Evolutionary conservation across 2,329 filamentous ascomycete genomes (phyloP), one percentile per base, ranked within the genome.

Genomic region (Plectosphaerella sp.): DNA sequence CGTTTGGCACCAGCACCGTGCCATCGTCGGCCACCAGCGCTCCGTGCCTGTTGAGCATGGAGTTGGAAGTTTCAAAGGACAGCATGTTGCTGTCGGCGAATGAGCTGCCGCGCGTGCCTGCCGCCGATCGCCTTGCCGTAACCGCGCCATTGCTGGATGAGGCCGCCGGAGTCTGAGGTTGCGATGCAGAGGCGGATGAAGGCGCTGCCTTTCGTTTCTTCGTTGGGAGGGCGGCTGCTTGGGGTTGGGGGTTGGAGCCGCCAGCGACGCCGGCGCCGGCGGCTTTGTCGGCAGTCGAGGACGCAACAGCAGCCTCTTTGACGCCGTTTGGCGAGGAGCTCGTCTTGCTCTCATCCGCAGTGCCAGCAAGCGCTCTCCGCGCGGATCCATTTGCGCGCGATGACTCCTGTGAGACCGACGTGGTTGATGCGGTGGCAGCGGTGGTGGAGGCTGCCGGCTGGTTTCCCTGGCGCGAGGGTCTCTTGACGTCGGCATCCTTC

Each of bases 11-110:
- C 62, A 97, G 76, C 51, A 86, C 80, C 45, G 91, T 94, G 59
- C 94, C 94, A 73, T 97, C 91, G 67, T 99, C 94, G 55, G 94
- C 90, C 61, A 88, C 81, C 66, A 99, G 79, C 65, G 87, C 86
- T 52, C 89, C 89, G 61, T 92, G 79, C 62, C 88, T 86, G 53
- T 92, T 78, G 53, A 78, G 79, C 48, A 10, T 20, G 81, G 82
- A 8, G 53, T 83, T 82, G 63, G 80, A 84, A 56, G 84, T 84
- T 57, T 90, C 86, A 71, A 97, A 97, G 43, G 83, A 91, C 73
- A 97, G 82, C 84, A 97, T 87, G 69, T 95, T 97, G 49, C 89
- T 87, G 63, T 91, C 85, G 57, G 82, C 77, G 59, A 74, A 74
- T 56, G 70, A 70, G 57, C 57, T 58, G 52, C 57, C 51, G 53